Base-by-base conservation (phyloP, 129 eudicot species). In the Escallonia herrerae region DNA sequence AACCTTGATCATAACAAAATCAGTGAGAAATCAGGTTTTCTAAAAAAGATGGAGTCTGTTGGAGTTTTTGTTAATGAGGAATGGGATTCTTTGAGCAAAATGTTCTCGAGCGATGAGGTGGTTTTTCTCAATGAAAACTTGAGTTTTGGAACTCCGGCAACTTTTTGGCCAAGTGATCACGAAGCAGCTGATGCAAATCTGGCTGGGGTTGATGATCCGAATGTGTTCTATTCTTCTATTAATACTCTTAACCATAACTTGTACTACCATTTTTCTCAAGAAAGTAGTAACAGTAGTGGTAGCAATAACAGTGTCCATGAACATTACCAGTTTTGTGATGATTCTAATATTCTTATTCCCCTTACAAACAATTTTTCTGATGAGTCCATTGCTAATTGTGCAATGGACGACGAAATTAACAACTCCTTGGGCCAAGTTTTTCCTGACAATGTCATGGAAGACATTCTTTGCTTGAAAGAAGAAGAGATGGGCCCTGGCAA, bases 11-110 rank as follows among this genome's bases (percentile, higher is more conserved):
- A 54, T 39, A 41, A 7, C 12, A 4, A 47, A 58, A 58, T 63
- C 41, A 15, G 41, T 62, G 10, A 52, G 33, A 22, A 22, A 22
- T 22, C 33, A 22, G 33, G 33, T 22, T 7, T 3, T 42, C 5
- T 33, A n/a, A 43, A 33, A n/a, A 47, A 74, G 58, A 84, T 86
- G 95, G 89, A 81, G 70, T 15, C 76, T 43, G 64, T 74, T 15
- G 87, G 72, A 73, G 67, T 78, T 70, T 76, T 76, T 72, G 67
- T 82, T 63, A 88, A 90, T 48, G 90, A 84, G 70, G 97, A 87
- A 66, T 90, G 89, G 89, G 76, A 84, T 52, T 77, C 86, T 55
- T 46, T 87, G 57, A 63, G 80, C 73, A 83, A 74, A 74, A 74
- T 90, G 72, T 84, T 90, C 72, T 67, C 89, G 13, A 15, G 46